Evolutionary conservation across 495 filamentous ascomycete species (phyloP), one percentile per base, ranked within the genome.

Genomic region (Daldinia childiae): DNA sequence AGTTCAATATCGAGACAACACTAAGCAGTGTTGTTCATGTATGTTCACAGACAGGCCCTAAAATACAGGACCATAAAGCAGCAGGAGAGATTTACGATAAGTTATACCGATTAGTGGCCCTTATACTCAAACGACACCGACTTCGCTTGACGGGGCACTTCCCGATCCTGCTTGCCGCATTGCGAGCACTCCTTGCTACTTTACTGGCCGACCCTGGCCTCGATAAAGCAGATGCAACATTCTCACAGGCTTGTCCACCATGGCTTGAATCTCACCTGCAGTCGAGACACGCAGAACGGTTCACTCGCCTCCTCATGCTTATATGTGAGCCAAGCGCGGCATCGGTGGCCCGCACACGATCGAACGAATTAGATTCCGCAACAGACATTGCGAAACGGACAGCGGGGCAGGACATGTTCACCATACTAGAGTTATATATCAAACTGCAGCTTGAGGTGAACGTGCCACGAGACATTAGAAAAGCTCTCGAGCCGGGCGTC

Each of bases 311-410:
- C 27, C 81, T 97, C 32, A 91, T 89, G 6, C 84, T 91, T 3
- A 86, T 97, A 59, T 93, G 91, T 77, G 90, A 94, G 60, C 94
- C 94, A 14, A 91, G 89, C 14, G 87, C 87, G 15, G 93, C 90
- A 0, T 90, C 91, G 4, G 90, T 93, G 1, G 81, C 89, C 5
- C 82, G 85, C 14, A 78, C 82, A n/a, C 65, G 75, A 27, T 84
- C 77, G 45, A 78, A 72, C 57, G 69, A 78, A 15, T 85, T 97
- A 15, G 90, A 88, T 57, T 93, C 94, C 62, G 89, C 92, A 62
- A 91, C 90, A 6, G 91, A 92, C 69, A 90, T 88, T 59, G 92
- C 92, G 29, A 90, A 90, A 76, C 86, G 88, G 6, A 90, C 90
- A 69, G 92, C 91, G 0, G 91, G 92, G 0, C 88, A 91, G 77